Percentiles rank a stretch among this genome's conserved stretches.
Conservation (phyloP, 768 basidiomycete species). For the Lactarius deliciosus region DNA sequence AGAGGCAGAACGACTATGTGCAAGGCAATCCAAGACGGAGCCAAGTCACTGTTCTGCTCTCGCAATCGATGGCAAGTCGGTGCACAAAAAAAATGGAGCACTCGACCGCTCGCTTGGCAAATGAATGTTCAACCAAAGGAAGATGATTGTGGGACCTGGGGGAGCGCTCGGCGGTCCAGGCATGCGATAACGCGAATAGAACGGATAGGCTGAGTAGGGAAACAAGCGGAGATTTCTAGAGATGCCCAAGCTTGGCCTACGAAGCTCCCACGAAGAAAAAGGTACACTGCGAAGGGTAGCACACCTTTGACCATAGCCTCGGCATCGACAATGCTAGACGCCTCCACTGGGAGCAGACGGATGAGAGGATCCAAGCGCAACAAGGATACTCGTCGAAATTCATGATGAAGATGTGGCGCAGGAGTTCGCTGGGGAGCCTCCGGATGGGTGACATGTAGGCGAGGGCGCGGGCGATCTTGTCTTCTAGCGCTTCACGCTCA, state of each 20-base stretch:
- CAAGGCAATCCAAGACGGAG: conserved; percentile 10
- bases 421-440: conserved; percentile 68
- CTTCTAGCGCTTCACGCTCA: conserved; percentile 50
- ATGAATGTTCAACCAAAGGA: conserved; percentile 7
- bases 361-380: conserved; percentile 71
- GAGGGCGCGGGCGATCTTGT: conserved; percentile 48
- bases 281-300: conserved; percentile 34
- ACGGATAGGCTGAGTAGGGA: conserved; percentile 11
- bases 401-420: conserved; percentile 68
- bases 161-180: conserved; percentile 9
- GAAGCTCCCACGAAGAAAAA: conserved; percentile 24
- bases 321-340: conserved; percentile 64
- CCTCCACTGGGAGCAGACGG: conserved; percentile 69
- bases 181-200: conserved; percentile 25
- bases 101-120: conserved; percentile 15
- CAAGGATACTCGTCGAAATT: conserved; percentile 70
- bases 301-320: conserved; percentile 73
- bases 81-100: conserved; percentile 16
- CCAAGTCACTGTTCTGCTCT: conserved; percentile 16
- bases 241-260: conserved; percentile 17
- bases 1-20: conserved; percentile 12
- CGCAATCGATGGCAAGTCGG: conserved; percentile 19
- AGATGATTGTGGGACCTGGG: conserved; percentile 10
- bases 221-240: conserved; percentile 23
- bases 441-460: conserved; percentile 75